Evolutionary conservation across 2,329 filamentous ascomycete species (phyloP).

Genomic region (Hypoxylon sp.): DNA sequence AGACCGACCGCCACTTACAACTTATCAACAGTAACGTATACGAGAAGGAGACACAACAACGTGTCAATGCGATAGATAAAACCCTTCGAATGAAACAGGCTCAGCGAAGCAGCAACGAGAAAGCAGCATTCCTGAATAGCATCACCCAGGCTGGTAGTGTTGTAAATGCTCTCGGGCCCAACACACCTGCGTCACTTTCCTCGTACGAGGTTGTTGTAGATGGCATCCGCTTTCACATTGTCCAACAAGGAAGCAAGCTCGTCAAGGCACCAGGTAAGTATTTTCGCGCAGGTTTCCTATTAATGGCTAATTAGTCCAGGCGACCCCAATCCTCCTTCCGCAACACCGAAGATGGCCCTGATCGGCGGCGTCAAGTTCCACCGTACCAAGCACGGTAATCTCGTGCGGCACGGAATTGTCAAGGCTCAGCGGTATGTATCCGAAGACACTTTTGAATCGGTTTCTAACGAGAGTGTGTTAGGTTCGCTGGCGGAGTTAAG

Average conservation of each 20-base stretch:
- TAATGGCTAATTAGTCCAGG: constrained; percentile 54
- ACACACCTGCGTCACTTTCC: constrained; percentile 50
- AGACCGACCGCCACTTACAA: constrained; percentile 81
- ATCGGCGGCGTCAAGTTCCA: constrained; percentile 85
- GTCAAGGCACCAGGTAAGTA: constrained; percentile 76
- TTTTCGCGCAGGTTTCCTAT: constrained; percentile 12
- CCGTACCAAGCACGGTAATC: constrained; percentile 87
- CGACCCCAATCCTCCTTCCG: constrained; percentile 69
- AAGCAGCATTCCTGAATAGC: constrained; percentile 63
- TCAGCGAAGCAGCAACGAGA: constrained; percentile 68
- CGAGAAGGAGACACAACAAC: constrained; percentile 76
- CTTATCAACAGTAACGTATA: constrained; percentile 85
- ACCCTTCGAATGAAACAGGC: constrained; percentile 69
- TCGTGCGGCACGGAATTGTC: constrained; percentile 81
- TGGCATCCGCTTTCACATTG: constrained; percentile 78
- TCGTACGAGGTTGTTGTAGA: constrained; percentile 75
- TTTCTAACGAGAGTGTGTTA: constrained; percentile 50
- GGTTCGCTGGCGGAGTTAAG: constrained; percentile 66
- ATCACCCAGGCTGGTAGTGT: constrained; percentile 53
- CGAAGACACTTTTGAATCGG: constrained; percentile 21
- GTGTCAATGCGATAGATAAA: constrained; percentile 78
- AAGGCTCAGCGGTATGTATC: constrained; percentile 78
- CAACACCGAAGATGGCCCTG: constrained; percentile 78
- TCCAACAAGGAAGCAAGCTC: constrained; percentile 84
- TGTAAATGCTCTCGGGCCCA: constrained; percentile 43